Base-by-base conservation (phyloP, 768 basidiomycete genomes). In the Jaapia argillacea region DNA sequence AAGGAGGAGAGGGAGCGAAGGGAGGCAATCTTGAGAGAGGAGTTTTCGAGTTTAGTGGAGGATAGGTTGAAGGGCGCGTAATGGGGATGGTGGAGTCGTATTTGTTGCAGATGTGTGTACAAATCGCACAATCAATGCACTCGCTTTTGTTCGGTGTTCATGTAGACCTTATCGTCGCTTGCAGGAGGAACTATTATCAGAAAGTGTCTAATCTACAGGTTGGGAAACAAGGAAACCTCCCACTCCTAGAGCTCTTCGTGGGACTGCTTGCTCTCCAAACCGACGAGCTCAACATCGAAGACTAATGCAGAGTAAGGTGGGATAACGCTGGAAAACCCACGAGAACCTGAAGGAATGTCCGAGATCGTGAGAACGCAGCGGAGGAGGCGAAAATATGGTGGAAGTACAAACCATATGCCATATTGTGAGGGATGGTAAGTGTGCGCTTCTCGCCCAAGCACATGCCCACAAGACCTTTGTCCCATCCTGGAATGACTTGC, bases 1-100 rank as follows among this genome's bases (percentile, higher is more conserved):
- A 85, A 71, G 58, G 94, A 97, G 61, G 96, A 99, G 67, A 78
- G 85, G 61, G 81, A 84, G 62, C 79, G 93, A 65, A 75, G 90
- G 54, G 96, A 99, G 65, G 70, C 82, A 4, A 81, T 91, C 53
- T 69, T 98, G 50, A 71, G 92, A 45, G 86, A 88, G 53, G 90
- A 93, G 61, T 94, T 94, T 59, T 82, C 74, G 47, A 85, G 89
- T 63, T 71, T 94, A 42, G 81, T 92, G 5, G 65, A 67, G 13
- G 87, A 91, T 39, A 79, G 75, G 54, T 64, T 91, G 48, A 88
- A 84, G 58, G 75, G 65, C 25, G 55, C 62, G 1, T 57, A 63
- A n/a, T n/a, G n/a, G n/a, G n/a, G n/a, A n/a, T n/a, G n/a, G n/a
- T n/a, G n/a, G n/a, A n/a, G n/a, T n/a, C n/a, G n/a, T n/a, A n/a